Evolutionary conservation across 2,329 filamentous ascomycete genomes (phyloP).

Genomic region (Pestalotiopsis sp.): DNA sequence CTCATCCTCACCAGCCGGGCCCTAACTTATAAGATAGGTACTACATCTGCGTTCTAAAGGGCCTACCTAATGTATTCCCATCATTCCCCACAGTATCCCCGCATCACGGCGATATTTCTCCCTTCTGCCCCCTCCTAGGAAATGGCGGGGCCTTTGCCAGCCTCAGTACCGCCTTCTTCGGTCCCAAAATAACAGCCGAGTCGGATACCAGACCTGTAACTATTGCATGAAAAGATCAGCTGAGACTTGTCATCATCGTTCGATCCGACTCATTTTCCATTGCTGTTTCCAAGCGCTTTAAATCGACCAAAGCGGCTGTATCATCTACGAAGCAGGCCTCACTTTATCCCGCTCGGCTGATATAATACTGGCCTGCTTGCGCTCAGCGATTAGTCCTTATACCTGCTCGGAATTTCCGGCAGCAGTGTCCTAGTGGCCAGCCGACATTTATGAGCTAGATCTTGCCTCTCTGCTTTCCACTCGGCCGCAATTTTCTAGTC

Average conservation of each 20-base stretch:
- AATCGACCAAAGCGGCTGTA: not conserved
- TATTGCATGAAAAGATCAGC: not conserved
- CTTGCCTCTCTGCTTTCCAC: not conserved
- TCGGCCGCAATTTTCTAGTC: not conserved
- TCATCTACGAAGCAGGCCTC: not conserved
- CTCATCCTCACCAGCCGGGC: too few relatives aligned
- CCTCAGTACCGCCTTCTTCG: not conserved
- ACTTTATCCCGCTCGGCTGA: slow-evolving; percentile 1
- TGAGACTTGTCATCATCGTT: not conserved
- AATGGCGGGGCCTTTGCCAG: not conserved
- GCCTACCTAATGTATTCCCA: not conserved
- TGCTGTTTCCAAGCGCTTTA: not conserved
- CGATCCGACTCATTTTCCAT: not conserved
- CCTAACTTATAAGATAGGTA: too few relatives aligned
- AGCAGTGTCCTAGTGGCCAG: not conserved
- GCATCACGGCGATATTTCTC: slow-evolving; percentile 1
- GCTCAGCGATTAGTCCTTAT: not conserved
- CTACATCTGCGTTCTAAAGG: too few relatives aligned
- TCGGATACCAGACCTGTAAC: not conserved
- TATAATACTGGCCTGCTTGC: not conserved
- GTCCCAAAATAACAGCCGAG: slow-evolving; percentile 6
- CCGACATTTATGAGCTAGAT: not conserved
- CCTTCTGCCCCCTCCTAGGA: not conserved
- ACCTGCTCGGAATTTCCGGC: slow-evolving; percentile 9
- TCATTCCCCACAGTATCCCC: not conserved